Percentiles rank a stretch among this genome's conserved stretches.
These are phyloP conservation scores for Pichia scutulata DNA, from an alignment of 805 yeast species.

Conservation along the genomic window DNA sequence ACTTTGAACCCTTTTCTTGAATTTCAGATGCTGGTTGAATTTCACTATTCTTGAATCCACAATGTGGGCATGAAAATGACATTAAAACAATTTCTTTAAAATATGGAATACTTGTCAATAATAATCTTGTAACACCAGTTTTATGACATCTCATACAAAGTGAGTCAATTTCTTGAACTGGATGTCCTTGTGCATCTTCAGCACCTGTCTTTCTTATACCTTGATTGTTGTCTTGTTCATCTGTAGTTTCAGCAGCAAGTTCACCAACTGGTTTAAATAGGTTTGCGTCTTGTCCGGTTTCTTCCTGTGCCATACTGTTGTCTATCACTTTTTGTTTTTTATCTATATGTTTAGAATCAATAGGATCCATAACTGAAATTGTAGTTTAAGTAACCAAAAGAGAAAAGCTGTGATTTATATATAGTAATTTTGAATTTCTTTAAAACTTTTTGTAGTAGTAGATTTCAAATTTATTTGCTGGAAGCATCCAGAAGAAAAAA, in stretches of 20 bases:
- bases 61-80: slow-evolving; percentile 95
- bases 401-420: neutral
- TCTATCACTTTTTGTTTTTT: slow-evolving; percentile 24
- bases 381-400: neutral
- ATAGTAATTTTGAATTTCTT: neutral
- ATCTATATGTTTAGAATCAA: slow-evolving; percentile 3
- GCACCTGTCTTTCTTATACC: slow-evolving; percentile 62
- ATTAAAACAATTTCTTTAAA: slow-evolving; percentile 86
- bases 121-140: slow-evolving; percentile 73
- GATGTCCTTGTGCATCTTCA: slow-evolving; percentile 78
- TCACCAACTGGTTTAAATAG: slow-evolving; percentile 56
- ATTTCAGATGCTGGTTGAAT: slow-evolving; percentile 93
- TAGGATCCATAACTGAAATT: neutral
- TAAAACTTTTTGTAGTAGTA: neutral
- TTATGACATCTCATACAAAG: slow-evolving; percentile 93
- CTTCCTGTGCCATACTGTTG: slow-evolving; percentile 12
- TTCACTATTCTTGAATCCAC: slow-evolving; percentile 85
- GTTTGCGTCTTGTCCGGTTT: slow-evolving; percentile 27
- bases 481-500: slow-evolving; percentile 3
- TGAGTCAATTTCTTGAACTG: slow-evolving; percentile 92
- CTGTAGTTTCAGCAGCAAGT: slow-evolving; percentile 39
- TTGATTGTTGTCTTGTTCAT: slow-evolving; percentile 14
- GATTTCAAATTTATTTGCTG: too few relatives aligned
- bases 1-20: slow-evolving; percentile 80
- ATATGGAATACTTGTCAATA: slow-evolving; percentile 84